Conservation (phyloP, 169 alveolate species). For the Eimeria sp. region DNA sequence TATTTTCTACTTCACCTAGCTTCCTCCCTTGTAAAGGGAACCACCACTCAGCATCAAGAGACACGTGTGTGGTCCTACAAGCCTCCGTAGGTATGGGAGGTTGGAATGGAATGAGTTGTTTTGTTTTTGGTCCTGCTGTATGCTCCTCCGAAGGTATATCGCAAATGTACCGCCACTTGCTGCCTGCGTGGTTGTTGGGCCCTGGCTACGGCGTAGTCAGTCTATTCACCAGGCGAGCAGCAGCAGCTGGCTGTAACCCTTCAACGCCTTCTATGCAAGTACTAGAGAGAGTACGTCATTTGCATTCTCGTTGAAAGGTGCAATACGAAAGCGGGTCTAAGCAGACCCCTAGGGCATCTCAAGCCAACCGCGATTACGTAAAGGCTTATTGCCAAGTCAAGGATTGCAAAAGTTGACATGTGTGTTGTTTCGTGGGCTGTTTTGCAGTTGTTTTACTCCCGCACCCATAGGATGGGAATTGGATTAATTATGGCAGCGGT, state of each 20-base stretch:
- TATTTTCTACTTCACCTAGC: background rate
- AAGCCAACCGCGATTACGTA: background rate
- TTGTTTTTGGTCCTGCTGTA: background rate
- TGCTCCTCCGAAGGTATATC: background rate
- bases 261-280: conserved; percentile 9
- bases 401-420: background rate
- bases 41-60: background rate
- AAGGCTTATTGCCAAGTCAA: background rate
- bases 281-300: conserved; percentile 1
- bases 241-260: conserved; percentile 12
- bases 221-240: conserved; percentile 29
- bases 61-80: background rate
- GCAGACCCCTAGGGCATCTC: background rate
- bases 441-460: conserved; percentile 49
- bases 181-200: conserved; percentile 38
- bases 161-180: background rate
- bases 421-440: background rate
- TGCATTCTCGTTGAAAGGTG: background rate
- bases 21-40: background rate
- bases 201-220: conserved; percentile 43
- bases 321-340: background rate
- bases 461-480: conserved; percentile 54
- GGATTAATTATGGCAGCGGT: background rate
- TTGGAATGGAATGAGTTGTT: background rate
- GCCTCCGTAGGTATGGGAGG: background rate